Base-by-base conservation (phyloP, 768 basidiomycete genomes). In the Phylloporus rhodoxanthus region DNA sequence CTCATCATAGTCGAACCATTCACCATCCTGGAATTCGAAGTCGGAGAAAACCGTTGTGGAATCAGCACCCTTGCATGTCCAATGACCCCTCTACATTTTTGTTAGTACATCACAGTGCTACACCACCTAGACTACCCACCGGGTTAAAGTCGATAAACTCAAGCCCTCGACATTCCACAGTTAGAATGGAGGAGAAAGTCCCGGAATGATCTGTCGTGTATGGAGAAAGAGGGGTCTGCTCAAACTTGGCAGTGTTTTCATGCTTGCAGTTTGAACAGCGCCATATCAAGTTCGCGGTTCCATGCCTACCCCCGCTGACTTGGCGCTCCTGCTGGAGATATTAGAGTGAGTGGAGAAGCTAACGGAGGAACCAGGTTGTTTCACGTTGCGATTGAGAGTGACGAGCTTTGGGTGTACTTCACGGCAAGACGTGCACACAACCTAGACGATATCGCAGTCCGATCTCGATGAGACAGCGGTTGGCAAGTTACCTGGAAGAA, bases 1-100 rank as follows among this genome's bases (percentile, higher is more conserved):
- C 66, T 95, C 91, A 57, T 95, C 91, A 57, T 95, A 95, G 58
- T 93, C 91, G 11, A 74, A 79, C 92, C 92, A 95, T 50, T 66
- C 64, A 63, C 84, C 81, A 0, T 60, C 47, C 25, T 48, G 29
- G 43, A 62, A 70, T 28, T 84, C 81, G n/a, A 89, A 75, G 3
- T 89, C 80, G 8, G 69, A 42, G 60, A 93, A 93, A 4, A 63
- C 47, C 0, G 77, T 77, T 6, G 78, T 77, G 1, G 73, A 74
- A 33, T 74, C 77, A 4, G 62, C 64, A 7, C 92, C 91, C 37
- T 73, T 72, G 57, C 87, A 90, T 59, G 75, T 80, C 91, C 91
- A 95, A 1, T 58, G 68, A 0, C 91, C 91, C 39, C 33, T 56
- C 88, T 93, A 52, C 8, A 29, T 29, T n/a, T 11, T 32, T 48